Percentiles rank a stretch among this genome's conserved stretches.
Evolutionary conservation across 306 rosid species (phyloP).

Genomic region (Neltuma alba): DNA sequence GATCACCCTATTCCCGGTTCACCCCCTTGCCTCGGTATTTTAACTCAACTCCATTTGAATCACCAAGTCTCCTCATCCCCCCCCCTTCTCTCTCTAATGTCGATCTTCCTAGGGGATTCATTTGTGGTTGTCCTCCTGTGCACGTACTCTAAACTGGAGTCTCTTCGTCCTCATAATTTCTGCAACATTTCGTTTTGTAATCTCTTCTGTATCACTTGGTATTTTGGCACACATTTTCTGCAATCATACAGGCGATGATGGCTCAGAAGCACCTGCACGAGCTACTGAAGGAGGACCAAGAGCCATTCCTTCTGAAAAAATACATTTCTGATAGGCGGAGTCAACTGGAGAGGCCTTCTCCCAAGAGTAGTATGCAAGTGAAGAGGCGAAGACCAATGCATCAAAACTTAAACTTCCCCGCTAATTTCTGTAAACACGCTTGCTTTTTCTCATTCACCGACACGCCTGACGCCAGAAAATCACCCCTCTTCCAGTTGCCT

Average conservation of each 20-base stretch:
- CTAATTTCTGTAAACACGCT: constrained; percentile 55
- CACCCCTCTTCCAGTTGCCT: constrained; percentile 66
- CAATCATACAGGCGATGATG: constrained; percentile 35
- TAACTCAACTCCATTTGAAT: constrained; percentile 65
- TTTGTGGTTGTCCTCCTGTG: not conserved
- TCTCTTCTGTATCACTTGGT: not conserved
- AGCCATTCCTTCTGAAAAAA: constrained; percentile 57
- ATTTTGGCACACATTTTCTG: not conserved
- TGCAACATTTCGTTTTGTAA: not conserved
- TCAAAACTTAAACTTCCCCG: constrained; percentile 31
- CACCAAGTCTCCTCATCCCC: constrained; percentile 51
- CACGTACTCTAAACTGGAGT: constrained; percentile 32
- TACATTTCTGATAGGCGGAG: constrained; percentile 57
- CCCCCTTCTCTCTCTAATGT: constrained; percentile 1
- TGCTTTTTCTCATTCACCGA: constrained; percentile 60
- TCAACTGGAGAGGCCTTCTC: constrained; percentile 44
- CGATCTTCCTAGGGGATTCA: not conserved
- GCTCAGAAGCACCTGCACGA: constrained; percentile 56
- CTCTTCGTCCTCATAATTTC: constrained; percentile 18
- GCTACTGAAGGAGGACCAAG: constrained; percentile 66
- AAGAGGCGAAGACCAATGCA: constrained; percentile 43
- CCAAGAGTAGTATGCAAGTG: constrained; percentile 34
- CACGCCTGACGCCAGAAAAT: constrained; percentile 61
- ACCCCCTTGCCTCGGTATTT: constrained; percentile 52
- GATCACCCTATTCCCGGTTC: constrained; percentile 30